These are phyloP conservation scores for Gaeumannomyces sp. DNA, from an alignment of 2,329 filamentous ascomycete species.

Conservation along the genomic window DNA sequence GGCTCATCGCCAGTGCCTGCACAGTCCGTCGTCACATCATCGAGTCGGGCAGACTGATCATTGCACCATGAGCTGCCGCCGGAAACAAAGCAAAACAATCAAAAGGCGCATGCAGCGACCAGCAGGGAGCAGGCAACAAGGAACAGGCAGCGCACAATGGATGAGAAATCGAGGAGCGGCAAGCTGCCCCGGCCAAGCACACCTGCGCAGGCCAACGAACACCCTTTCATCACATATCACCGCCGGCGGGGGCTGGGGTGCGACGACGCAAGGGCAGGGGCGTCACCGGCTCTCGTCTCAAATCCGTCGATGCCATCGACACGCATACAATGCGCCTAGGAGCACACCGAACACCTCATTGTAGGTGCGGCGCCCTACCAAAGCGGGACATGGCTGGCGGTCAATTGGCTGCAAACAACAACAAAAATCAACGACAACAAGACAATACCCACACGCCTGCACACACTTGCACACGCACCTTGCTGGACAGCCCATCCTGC, in stretches of 20 bases:
- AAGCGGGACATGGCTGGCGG: too few relatives aligned
- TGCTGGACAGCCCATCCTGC: neutral
- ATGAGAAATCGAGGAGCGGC: neutral
- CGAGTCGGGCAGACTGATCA: neutral
- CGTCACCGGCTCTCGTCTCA: too few relatives aligned
- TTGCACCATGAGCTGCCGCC: too few relatives aligned
- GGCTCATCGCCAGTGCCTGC: neutral
- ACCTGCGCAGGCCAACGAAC: neutral
- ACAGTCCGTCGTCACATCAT: neutral
- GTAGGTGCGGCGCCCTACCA: too few relatives aligned
- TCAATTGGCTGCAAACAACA: too few relatives aligned
- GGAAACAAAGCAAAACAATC: neutral
- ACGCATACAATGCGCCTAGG: too few relatives aligned
- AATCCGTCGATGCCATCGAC: too few relatives aligned
- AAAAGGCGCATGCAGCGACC: neutral
- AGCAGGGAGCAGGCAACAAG: neutral
- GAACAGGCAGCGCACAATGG: neutral
- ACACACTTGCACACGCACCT: neutral
- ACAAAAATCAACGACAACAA: neutral
- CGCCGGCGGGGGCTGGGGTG: too few relatives aligned
- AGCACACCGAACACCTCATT: too few relatives aligned
- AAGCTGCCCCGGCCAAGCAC: neutral
- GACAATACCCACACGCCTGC: neutral
- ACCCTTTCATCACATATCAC: too few relatives aligned
- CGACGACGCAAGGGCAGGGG: too few relatives aligned